Evolutionary conservation across 805 yeast species (phyloP).

Genomic region (Priceomyces carsonii): DNA sequence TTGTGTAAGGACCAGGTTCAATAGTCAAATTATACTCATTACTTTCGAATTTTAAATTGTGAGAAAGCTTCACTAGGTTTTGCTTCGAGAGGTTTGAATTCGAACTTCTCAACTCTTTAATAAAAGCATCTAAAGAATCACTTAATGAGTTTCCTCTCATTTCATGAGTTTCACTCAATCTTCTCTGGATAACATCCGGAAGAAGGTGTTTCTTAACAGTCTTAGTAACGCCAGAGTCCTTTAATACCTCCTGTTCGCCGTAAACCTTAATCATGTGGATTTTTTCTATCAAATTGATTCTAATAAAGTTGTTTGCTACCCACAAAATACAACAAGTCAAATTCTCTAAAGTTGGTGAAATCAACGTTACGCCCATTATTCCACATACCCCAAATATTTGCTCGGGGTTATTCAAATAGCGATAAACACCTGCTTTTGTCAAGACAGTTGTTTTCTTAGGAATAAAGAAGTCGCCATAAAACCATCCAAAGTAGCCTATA

Average conservation of each 20-base stretch:
- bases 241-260: constrained; percentile 60
- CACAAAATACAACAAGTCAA: constrained; percentile 55
- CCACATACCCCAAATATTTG: constrained; percentile 77
- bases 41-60: constrained; percentile 37
- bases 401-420: constrained; percentile 82
- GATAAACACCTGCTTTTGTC: constrained; percentile 77
- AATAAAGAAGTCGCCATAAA: constrained; percentile 81
- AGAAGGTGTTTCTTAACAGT: constrained; percentile 43
- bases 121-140: constrained; percentile 48
- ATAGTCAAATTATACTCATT: constrained; percentile 32
- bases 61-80: constrained; percentile 40
- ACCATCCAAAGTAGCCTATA: constrained; percentile 87
- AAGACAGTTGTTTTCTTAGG: constrained; percentile 53
- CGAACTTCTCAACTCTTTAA: constrained; percentile 40
- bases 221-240: constrained; percentile 52
- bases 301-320: constrained; percentile 64
- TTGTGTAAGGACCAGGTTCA: constrained; percentile 9
- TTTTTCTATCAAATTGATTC: constrained; percentile 72
- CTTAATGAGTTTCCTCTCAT: constrained; percentile 39
- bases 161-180: constrained; percentile 20
- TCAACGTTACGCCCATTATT: constrained; percentile 71
- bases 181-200: constrained; percentile 39
- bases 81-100: constrained; percentile 32
- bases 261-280: constrained; percentile 77
- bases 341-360: constrained; percentile 52